Evolutionary conservation across 805 yeast genomes (phyloP).

Genomic region (Cyberlindnera maclurae): DNA sequence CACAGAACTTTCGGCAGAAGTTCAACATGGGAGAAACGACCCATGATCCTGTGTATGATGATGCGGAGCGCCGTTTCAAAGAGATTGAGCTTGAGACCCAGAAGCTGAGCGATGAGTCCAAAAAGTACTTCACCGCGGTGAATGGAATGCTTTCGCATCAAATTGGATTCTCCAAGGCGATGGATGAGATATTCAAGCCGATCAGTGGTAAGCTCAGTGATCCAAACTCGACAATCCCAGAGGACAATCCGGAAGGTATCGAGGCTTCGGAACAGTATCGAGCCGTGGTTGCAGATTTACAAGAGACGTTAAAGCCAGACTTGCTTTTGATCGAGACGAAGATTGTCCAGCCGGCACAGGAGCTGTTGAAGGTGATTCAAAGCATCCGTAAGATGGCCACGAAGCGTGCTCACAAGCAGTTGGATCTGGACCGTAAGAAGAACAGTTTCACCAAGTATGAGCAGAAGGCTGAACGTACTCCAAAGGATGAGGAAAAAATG

Average conservation of each 20-base stretch:
- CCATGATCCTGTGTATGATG: constrained; percentile 83
- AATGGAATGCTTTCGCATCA: constrained; percentile 92
- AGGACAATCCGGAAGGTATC: constrained; percentile 95
- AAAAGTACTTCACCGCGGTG: constrained; percentile 84
- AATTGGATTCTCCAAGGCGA: constrained; percentile 89
- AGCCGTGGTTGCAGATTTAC: constrained; percentile 79
- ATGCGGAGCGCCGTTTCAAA: constrained; percentile 94
- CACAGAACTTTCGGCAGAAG: constrained; percentile 86
- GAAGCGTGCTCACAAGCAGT: constrained; percentile 91
- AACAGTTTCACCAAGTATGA: constrained; percentile 65
- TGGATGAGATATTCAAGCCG: constrained; percentile 94
- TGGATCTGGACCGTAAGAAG: constrained; percentile 85
- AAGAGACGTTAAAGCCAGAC: constrained; percentile 84
- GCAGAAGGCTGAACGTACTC: constrained; percentile 72
- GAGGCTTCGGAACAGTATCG: constrained; percentile 90
- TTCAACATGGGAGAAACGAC: constrained; percentile 78
- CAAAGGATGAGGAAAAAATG: constrained; percentile 87
- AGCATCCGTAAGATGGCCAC: constrained; percentile 88
- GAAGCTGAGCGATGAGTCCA: constrained; percentile 82
- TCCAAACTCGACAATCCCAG: constrained; percentile 78
- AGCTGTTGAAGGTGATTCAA: constrained; percentile 73
- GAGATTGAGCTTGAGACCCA: constrained; percentile 87
- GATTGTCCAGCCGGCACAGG: constrained; percentile 88
- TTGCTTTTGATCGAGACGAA: constrained; percentile 85
- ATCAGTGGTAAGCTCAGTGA: constrained; percentile 89